Percentiles rank a stretch among this genome's conserved stretches.
Conservation (phyloP, 306 rosid genomes). For the Canavalia ensiformis region DNA sequence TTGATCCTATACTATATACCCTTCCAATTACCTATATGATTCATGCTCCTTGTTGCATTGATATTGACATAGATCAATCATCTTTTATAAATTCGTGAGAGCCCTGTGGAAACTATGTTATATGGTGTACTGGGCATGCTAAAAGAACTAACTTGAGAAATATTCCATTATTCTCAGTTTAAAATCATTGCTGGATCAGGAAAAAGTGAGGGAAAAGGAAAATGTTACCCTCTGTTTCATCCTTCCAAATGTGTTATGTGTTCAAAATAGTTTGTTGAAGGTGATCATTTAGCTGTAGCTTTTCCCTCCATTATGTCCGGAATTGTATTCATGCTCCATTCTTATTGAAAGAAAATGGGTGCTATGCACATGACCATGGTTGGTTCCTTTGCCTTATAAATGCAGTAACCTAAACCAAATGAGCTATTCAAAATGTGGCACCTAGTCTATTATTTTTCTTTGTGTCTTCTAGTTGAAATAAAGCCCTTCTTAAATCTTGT, state of each 20-base stretch:
- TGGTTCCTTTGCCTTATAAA: slow-evolving; percentile 17
- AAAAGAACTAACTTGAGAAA: background rate
- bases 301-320: slow-evolving; percentile 13
- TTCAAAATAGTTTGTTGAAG: slow-evolving; percentile 29
- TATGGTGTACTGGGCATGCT: slow-evolving; percentile 17
- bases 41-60: slow-evolving; percentile 15
- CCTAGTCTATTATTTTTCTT: background rate
- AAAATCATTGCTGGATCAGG: background rate
- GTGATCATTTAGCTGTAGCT: background rate
- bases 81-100: background rate
- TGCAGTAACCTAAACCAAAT: slow-evolving; percentile 8
- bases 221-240: slow-evolving; percentile 22
- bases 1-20: slow-evolving; percentile 2
- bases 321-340: slow-evolving; percentile 1
- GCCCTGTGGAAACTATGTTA: background rate
- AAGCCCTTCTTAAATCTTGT: background rate
- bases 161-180: slow-evolving; percentile 5
- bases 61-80: background rate
- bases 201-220: slow-evolving; percentile 21
- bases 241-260: background rate
- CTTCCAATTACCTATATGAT: background rate
- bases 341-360: background rate
- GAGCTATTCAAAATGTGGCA: slow-evolving; percentile 19
- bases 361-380: background rate
- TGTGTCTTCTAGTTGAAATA: background rate